Percentiles rank a stretch among this genome's conserved stretches.
Conservation (phyloP, 2,329 filamentous ascomycete species). For the Domatiomyces catenatus region DNA sequence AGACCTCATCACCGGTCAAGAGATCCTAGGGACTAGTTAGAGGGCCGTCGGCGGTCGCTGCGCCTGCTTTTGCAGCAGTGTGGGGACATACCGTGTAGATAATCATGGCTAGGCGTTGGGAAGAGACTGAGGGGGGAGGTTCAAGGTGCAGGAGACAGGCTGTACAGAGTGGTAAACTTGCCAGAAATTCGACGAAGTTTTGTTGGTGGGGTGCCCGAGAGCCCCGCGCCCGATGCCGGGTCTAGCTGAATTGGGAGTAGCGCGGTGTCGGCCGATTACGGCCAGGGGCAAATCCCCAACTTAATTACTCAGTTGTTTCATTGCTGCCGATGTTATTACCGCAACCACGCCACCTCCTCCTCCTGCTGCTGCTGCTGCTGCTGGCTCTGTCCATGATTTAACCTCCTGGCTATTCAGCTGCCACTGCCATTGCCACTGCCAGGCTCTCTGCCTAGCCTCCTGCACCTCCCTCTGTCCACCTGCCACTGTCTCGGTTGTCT, state of each 20-base stretch:
- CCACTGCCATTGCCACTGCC: background rate
- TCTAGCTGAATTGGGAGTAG: background rate
- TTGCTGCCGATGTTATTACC: background rate
- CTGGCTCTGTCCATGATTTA: background rate
- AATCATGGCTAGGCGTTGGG: constrained; percentile 40
- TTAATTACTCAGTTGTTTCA: background rate
- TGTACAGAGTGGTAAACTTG: background rate
- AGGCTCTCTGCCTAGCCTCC: background rate
- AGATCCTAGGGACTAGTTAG: constrained; percentile 49
- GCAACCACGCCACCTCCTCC: too few species aligned
- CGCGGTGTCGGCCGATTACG: background rate
- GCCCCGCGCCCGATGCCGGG: background rate
- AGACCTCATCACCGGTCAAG: constrained; percentile 79
- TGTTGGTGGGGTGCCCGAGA: background rate
- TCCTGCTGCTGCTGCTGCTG: background rate
- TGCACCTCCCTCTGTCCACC: background rate
- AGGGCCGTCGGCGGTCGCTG: background rate
- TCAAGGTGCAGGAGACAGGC: constrained; percentile 16
- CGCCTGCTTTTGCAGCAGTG: constrained; percentile 1
- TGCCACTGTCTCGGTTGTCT: background rate
- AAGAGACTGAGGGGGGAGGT: constrained; percentile 5
- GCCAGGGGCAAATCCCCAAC: background rate
- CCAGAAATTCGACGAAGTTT: background rate
- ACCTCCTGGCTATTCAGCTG: too few species aligned
- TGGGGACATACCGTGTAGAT: constrained; percentile 48